Conservation (phyloP, 805 yeast species). For the Saturnispora sanitii region DNA sequence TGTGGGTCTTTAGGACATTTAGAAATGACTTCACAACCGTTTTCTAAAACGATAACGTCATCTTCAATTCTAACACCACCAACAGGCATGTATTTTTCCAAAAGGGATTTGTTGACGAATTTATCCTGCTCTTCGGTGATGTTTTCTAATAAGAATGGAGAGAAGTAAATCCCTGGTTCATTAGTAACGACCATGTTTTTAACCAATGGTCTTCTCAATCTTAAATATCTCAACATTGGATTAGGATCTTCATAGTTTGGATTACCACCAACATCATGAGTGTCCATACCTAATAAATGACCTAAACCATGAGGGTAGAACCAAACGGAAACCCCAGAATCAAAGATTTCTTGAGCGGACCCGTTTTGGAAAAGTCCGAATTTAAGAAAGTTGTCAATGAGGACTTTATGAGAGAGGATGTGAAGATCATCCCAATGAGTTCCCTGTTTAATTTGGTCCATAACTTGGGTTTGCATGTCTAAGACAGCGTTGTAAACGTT, state of each 20-base stretch:
- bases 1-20: constrained; percentile 76
- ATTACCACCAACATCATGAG: constrained; percentile 90
- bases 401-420: constrained; percentile 62
- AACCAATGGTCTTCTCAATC: constrained; percentile 66
- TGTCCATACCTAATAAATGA: constrained; percentile 87
- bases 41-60: constrained; percentile 68
- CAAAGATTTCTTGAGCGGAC: constrained; percentile 52
- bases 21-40: constrained; percentile 76
- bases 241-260: constrained; percentile 81
- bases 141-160: constrained; percentile 61
- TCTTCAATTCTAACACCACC: constrained; percentile 99
- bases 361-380: constrained; percentile 66
- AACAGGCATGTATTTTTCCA: constrained; percentile 71
- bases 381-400: constrained; percentile 59
- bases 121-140: constrained; percentile 33
- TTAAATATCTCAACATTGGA: constrained; percentile 63
- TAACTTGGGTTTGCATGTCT: constrained; percentile 70
- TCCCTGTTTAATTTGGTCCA: constrained; percentile 73
- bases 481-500: constrained; percentile 70
- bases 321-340: constrained; percentile 60
- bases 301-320: constrained; percentile 97
- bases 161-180: constrained; percentile 92
- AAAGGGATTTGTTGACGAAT: constrained; percentile 53
- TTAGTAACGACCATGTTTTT: constrained; percentile 83
- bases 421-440: constrained; percentile 81